Evolutionary conservation across 176 grass and related monocot genomes (phyloP).

Genomic region (Thinopyrum elongatum): DNA sequence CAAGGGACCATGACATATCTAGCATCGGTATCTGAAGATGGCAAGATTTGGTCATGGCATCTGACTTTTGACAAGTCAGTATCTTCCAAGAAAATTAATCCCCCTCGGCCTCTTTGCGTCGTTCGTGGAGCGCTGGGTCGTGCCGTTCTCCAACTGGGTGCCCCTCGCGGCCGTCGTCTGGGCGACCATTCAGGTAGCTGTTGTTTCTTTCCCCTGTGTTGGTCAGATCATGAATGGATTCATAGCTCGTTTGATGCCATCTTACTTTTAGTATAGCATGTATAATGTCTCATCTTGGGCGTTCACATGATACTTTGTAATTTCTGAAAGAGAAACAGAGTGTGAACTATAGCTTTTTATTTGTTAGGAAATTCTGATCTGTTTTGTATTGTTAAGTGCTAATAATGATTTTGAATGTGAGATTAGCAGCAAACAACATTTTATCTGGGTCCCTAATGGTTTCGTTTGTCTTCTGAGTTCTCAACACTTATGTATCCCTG

Average conservation of each 20-base stretch:
- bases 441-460: neutral
- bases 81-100: constrained; percentile 31
- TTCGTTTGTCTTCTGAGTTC: neutral
- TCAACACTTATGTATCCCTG: neutral
- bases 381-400: neutral
- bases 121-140: too few relatives aligned
- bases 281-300: neutral
- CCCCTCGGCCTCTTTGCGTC: constrained; percentile 28
- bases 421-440: neutral
- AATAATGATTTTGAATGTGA: neutral
- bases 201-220: neutral
- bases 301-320: neutral
- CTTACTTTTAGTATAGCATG: too few relatives aligned
- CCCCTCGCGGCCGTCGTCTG: too few relatives aligned
- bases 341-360: neutral
- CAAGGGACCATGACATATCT: constrained; percentile 48
- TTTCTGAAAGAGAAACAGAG: neutral
- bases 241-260: too few relatives aligned
- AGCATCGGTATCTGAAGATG: constrained; percentile 84
- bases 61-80: constrained; percentile 63
- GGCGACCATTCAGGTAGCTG: constrained; percentile 64
- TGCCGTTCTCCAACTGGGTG: too few relatives aligned
- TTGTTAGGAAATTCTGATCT: neutral
- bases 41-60: constrained; percentile 90
- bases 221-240: neutral